Conservation (phyloP, 2,329 filamentous ascomycete genomes). For the Trichoderma brevicompactum region DNA sequence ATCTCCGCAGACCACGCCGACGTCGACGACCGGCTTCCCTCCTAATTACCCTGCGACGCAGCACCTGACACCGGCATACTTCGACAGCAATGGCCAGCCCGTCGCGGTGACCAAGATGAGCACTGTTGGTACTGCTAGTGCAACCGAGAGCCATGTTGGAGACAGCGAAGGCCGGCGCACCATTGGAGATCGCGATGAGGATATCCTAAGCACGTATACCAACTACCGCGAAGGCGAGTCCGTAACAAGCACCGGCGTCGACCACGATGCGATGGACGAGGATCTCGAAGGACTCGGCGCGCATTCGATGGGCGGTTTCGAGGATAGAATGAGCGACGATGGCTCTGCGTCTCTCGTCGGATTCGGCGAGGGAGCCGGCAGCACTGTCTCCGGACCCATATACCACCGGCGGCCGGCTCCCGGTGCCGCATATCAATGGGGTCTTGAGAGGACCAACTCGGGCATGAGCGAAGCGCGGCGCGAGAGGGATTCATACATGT, state of each 20-base stretch:
- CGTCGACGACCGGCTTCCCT: conserved; percentile 52
- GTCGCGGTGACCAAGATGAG: conserved; percentile 75
- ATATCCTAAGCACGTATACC: conserved; percentile 72
- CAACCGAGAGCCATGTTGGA: conserved; percentile 72
- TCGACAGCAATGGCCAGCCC: conserved; percentile 74
- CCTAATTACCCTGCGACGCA: conserved; percentile 45
- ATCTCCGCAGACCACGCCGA: conserved; percentile 56
- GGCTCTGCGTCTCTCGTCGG: conserved; percentile 82
- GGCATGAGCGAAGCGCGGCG: conserved; percentile 54
- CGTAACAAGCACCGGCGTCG: conserved; percentile 59
- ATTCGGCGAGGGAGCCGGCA: conserved; percentile 89
- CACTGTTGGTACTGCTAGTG: conserved; percentile 89
- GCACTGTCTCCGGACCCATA: conserved; percentile 80
- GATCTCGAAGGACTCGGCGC: conserved; percentile 53
- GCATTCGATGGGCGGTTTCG: conserved; percentile 56
- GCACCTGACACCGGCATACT: conserved; percentile 70
- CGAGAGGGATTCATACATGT: conserved; percentile 42
- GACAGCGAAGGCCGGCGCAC: conserved; percentile 58
- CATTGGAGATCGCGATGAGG: conserved; percentile 64
- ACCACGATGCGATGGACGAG: conserved; percentile 57
- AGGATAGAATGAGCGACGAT: conserved; percentile 84
- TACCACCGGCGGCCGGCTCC: conserved; percentile 59
- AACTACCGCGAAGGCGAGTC: conserved; percentile 61
- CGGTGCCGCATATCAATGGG: conserved; percentile 48
- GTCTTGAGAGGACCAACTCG: conserved; percentile 56